Base-by-base conservation (phyloP, 2,329 filamentous ascomycete species). In the Pseudogymnoascus verrucosus region DNA sequence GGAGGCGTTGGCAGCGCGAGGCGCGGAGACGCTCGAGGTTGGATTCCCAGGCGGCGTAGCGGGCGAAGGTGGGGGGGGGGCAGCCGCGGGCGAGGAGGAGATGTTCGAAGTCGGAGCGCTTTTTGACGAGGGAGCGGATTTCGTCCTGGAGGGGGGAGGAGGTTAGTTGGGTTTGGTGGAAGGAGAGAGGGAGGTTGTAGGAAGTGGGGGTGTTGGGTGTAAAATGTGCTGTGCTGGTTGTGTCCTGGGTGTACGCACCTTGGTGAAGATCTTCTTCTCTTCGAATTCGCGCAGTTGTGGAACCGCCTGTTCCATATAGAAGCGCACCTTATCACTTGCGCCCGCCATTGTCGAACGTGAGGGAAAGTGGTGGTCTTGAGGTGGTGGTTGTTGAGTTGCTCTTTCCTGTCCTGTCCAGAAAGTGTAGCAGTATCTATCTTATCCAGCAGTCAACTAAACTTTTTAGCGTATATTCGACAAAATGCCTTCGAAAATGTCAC, bases 51-150 rank as follows among this genome's bases (percentile, higher is more conserved):
- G 80, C 85, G 54, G 89, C 89, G 78, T 98, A 99, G 69, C 87
- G 84, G 62, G 90, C 87, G 78, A 91, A 98, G 74, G 97, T 91
- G 65, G 83, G 78, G 0, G 93, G 84, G 44, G 84, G 84, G 65
- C 88, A 87, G 60, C 92, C 91, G 23, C 91, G 87, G 2, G 91
- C 88, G 66, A 96, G 90, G 69, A 98, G 85, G 64, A 87, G 89
- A 77, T 97, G 93, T 76, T 99, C 95, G 74, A 93, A 96, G 70
- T 96, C 90, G 72, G 91, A 96, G 70, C 95, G 88, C 76, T 95
- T 96, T 73, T 88, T 88, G 62, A 96, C 89, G 68, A 99, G 92
- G 54, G 89, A 88, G 66, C 86, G 84, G 74, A 99, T 96, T 76
- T 99, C 93, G 68, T 96, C 90, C 87, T 95, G 70, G 21, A 26